Conservation (phyloP, 257 asterid genomes). For the Verbena officinalis region DNA sequence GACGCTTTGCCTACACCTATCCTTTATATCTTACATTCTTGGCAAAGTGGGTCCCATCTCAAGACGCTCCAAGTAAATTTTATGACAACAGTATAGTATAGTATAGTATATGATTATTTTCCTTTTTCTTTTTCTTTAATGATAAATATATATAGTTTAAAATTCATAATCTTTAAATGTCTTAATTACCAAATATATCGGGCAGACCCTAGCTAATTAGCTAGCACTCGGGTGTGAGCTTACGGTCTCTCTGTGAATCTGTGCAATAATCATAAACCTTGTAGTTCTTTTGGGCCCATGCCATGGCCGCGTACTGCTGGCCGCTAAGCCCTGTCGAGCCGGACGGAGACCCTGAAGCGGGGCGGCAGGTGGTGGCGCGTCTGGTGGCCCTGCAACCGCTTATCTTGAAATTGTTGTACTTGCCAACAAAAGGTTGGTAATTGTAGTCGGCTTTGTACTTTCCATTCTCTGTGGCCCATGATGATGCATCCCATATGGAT, state of each 20-base stretch:
- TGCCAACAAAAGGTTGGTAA: slow-evolving; percentile 76
- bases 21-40: slow-evolving; percentile 2
- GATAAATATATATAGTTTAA: too few species aligned
- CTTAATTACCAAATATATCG: background rate
- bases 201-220: background rate
- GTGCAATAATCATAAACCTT: slow-evolving; percentile 74
- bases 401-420: slow-evolving; percentile 64
- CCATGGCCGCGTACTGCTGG: slow-evolving; percentile 67
- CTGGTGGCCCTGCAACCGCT: slow-evolving; percentile 46
- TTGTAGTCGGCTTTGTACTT: slow-evolving; percentile 67
- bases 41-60: slow-evolving; percentile 42
- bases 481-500: slow-evolving; percentile 90
- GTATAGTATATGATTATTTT: background rate
- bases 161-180: background rate
- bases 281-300: slow-evolving; percentile 59
- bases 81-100: background rate
- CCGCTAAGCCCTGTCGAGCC: slow-evolving; percentile 62
- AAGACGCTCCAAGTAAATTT: slow-evolving; percentile 39
- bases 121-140: background rate
- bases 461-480: slow-evolving; percentile 95
- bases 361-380: slow-evolving; percentile 42
- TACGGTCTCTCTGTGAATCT: slow-evolving; percentile 59
- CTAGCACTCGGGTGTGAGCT: slow-evolving; percentile 80
- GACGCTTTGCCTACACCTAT: slow-evolving; percentile 42
- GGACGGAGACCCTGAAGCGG: slow-evolving; percentile 44